Base-by-base conservation (phyloP, 352 stramenopile species). In the Globisporangium uncinulatum region DNA sequence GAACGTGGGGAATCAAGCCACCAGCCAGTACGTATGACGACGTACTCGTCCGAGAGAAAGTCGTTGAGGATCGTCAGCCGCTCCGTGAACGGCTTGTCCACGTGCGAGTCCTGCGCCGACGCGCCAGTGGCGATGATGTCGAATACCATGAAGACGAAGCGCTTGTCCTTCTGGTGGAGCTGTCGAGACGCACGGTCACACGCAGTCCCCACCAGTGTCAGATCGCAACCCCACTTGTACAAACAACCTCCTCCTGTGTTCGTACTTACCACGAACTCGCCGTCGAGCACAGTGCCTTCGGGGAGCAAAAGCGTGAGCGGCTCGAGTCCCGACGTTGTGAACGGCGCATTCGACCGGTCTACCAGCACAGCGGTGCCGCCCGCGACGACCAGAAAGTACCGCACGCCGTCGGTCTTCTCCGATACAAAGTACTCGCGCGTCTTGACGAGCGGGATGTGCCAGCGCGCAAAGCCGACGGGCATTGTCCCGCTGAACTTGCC, bases 381-480 rank as follows among this genome's bases (percentile, higher is more conserved):
- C 0, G 86, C 78, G 44, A 93, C 80, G 47, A 97, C 83, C 14
- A 97, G 73, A 49, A 97, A 95, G 50, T 96, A 97, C 32, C 89
- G 83, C 56, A 97, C 86, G 24, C 87, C 89, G 59, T 97, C 89
- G 6, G 89, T 97, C 72, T 97, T 97, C 66, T 97, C 89, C 10
- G 86, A 93, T 10, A 95, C 78, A 61, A 82, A 94, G 61, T 97
- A 97, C 58, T 92, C 86, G 43, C 76, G 70, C 42, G 79, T 75
- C 62, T 88, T 82, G 43, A 95, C 82, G n/a, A 88, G 59, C 37
- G 85, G 81, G 50, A 97, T 93, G 62, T 96, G 82, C 70, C 78
- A 89, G 37, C 86, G 81, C n/a, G 87, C 87, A 79, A 97, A 96
- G 9, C 90, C 90, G 17, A 96, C 89, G 8, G 89, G 89, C 87